Percentiles rank a stretch among this genome's conserved stretches.
These are phyloP conservation scores for Paraphaeosphaeria sporulosa DNA, from an alignment of 2,329 filamentous ascomycete species.

Conservation along the genomic window DNA sequence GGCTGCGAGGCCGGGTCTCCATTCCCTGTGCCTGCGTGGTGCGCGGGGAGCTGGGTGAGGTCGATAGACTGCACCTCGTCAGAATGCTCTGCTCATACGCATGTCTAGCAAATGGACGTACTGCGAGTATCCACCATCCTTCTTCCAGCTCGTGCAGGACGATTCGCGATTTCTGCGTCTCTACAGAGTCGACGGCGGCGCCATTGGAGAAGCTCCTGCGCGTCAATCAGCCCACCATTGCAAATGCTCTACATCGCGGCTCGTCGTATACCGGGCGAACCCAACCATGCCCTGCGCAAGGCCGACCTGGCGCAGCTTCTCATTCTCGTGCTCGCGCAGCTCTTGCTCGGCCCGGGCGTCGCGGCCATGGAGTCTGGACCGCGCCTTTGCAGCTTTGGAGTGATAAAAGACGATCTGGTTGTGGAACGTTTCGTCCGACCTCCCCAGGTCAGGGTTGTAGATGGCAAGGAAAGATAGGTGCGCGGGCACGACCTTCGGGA, in stretches of 20 bases:
- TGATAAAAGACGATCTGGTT: constrained; percentile 95
- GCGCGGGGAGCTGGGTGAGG: constrained; percentile 73
- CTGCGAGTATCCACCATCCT: constrained; percentile 95
- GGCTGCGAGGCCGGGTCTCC: constrained; percentile 38
- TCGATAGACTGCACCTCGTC: constrained; percentile 71
- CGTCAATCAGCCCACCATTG: constrained; percentile 20
- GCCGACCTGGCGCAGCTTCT: constrained; percentile 89
- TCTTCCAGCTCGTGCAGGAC: constrained; percentile 86
- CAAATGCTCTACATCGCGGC: constrained; percentile 7
- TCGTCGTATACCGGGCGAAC: constrained; percentile 71
- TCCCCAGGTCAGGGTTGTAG: constrained; percentile 86
- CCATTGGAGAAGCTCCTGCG: constrained; percentile 80
- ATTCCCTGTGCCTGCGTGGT: constrained; percentile 42
- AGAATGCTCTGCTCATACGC: constrained; percentile 10
- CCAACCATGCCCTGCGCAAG: constrained; percentile 96
- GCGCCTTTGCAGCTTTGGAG: constrained; percentile 56
- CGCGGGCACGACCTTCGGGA: constrained; percentile 69
- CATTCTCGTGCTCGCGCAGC: constrained; percentile 73
- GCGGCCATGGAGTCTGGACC: constrained; percentile 38
- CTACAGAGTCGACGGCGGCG: constrained; percentile 79
- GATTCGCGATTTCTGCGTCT: constrained; percentile 88
- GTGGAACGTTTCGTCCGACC: constrained; percentile 73
- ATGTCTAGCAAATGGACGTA: constrained; percentile 55
- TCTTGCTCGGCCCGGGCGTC: constrained; percentile 45
- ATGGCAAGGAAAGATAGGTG: constrained; percentile 91